phyloP scores from a whole-genome alignment of 805 yeast species.

The Brettanomyces nanus region DNA sequence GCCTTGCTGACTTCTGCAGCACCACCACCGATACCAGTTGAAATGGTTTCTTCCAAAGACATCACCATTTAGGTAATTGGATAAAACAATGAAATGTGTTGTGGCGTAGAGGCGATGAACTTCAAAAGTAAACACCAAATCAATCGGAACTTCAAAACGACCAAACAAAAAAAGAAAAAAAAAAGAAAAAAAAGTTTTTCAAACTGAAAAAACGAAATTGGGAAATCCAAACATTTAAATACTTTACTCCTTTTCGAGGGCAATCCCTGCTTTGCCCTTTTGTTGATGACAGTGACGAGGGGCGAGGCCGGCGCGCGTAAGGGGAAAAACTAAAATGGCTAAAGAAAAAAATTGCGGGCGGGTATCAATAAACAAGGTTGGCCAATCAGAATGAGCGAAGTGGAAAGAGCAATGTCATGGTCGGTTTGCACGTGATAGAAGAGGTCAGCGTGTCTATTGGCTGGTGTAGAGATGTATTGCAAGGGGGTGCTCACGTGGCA shows the following conservation, averaged over 20 bases:
- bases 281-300: background rate
- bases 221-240: conserved; percentile 3
- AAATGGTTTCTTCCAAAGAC: conserved; percentile 20
- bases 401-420: no score
- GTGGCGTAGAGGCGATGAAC: no score
- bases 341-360: no score
- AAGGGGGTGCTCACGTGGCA: no score
- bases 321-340: no score
- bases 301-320: background rate
- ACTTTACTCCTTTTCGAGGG: conserved; percentile 1
- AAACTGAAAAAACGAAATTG: background rate
- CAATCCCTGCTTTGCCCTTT: background rate
- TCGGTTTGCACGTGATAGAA: no score
- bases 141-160: background rate
- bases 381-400: no score
- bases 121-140: no score
- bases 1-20: background rate
- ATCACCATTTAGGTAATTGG: conserved; percentile 15
- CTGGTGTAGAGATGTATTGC: no score
- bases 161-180: background rate
- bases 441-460: no score
- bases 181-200: background rate
- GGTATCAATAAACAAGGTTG: no score
- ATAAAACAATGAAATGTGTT: no score
- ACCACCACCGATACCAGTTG: conserved; percentile 1